phyloP scores from a whole-genome alignment of 345 rosid species.

The Passiflora organensis region DNA sequence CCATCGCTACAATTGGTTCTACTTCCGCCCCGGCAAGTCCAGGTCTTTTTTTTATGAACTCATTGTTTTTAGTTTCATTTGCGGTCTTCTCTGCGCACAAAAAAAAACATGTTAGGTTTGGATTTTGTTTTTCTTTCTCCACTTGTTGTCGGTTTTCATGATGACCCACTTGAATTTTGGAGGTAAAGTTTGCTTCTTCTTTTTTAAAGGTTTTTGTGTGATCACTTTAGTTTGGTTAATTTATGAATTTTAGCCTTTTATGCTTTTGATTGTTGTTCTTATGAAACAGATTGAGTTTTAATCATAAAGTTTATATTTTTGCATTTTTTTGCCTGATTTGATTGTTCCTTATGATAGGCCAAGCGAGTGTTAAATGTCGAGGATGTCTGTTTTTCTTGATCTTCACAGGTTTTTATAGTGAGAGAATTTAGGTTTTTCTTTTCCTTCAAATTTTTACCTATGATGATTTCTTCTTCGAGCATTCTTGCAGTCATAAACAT shows the following conservation, averaged over 20 bases:
- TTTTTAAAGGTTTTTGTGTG: no score
- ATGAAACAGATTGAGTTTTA: no score
- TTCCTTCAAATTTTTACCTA: not conserved
- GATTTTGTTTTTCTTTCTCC: no score
- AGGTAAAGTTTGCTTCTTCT: not conserved
- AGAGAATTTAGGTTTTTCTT: not conserved
- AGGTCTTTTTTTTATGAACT: slow-evolving; percentile 24
- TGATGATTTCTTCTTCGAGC: not conserved
- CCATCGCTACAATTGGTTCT: slow-evolving; percentile 52
- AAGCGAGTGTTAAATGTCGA: not conserved
- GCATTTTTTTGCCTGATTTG: not conserved
- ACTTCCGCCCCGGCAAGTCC: slow-evolving; percentile 51
- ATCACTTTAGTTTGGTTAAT: no score
- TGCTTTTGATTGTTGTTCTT: no score
- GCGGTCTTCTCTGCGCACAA: not conserved
- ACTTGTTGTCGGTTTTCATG: not conserved
- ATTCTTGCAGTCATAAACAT: slow-evolving; percentile 39
- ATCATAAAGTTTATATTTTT: not conserved
- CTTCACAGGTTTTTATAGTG: not conserved
- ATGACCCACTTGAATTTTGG: not conserved
- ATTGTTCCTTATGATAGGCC: not conserved
- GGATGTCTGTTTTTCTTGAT: not conserved
- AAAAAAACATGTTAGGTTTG: no score
- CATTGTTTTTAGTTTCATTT: not conserved
- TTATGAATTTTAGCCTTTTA: no score